Evolutionary conservation across 768 basidiomycete species (phyloP).

Genomic region (Calocybe cyanea): DNA sequence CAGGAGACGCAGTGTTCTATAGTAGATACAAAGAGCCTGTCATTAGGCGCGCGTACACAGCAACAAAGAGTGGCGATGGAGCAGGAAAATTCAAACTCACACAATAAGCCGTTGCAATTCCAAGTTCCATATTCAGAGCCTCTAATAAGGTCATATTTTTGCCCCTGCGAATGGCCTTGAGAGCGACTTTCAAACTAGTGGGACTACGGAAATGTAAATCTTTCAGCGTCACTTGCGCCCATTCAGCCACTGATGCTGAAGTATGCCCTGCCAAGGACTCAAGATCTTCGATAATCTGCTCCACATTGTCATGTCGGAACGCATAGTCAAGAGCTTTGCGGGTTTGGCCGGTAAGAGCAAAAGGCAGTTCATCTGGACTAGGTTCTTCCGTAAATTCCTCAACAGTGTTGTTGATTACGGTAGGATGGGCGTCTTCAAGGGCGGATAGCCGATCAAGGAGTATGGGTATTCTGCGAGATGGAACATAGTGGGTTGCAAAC

Average conservation of each 20-base stretch:
- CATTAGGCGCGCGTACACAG: constrained; percentile 11
- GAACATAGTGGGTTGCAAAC: constrained; percentile 90
- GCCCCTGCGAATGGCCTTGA: constrained; percentile 75
- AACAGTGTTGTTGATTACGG: constrained; percentile 51
- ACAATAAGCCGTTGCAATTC: constrained; percentile 85
- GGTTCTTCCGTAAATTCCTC: constrained; percentile 72
- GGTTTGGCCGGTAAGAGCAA: constrained; percentile 53
- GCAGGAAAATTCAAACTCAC: constrained; percentile 53
- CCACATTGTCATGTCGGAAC: constrained; percentile 70
- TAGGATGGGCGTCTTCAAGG: constrained; percentile 41
- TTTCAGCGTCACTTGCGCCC: constrained; percentile 72
- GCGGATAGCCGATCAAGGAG: constrained; percentile 67
- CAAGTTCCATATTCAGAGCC: constrained; percentile 79
- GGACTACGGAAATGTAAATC: constrained; percentile 74
- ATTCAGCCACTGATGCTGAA: constrained; percentile 49
- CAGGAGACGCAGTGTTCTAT: constrained; percentile 73
- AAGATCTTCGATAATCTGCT: constrained; percentile 63
- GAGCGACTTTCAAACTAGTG: constrained; percentile 88
- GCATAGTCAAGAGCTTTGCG: constrained; percentile 79
- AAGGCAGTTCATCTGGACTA: constrained; percentile 48
- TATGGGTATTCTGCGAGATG: constrained; percentile 67
- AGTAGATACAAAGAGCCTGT: constrained; percentile 13
- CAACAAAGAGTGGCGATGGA: constrained; percentile 3
- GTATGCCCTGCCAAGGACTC: constrained; percentile 34
- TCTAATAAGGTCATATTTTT: constrained; percentile 56